Evolutionary conservation across 306 rosid species (phyloP).

Genomic region (Pyrus betulifolia): DNA sequence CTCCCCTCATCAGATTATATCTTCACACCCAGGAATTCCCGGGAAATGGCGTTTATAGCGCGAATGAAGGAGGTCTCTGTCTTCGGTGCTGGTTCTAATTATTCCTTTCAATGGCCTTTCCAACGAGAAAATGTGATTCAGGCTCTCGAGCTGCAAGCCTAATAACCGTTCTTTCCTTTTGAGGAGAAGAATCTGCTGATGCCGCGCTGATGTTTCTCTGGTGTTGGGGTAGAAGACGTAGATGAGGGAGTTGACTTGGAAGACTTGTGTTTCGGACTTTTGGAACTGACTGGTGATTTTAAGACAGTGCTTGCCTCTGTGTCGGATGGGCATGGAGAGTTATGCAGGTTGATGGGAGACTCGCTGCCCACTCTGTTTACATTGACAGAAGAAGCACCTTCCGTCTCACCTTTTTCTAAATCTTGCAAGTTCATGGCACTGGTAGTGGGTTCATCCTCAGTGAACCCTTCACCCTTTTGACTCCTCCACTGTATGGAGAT

Average conservation of each 20-base stretch:
- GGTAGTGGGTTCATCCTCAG: conserved; percentile 43
- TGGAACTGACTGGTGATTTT: conserved; percentile 45
- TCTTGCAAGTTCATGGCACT: conserved; percentile 43
- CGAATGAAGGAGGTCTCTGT: conserved; percentile 11
- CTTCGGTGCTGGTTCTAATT: conserved; percentile 31
- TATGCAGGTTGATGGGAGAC: conserved; percentile 48
- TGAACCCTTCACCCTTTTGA: conserved; percentile 40
- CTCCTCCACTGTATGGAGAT: conserved; percentile 41
- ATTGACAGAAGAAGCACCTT: conserved; percentile 31
- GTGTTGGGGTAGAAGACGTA: conserved; percentile 64
- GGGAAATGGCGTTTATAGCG: conserved; percentile 26
- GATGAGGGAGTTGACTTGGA: conserved; percentile 73
- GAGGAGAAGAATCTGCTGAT: conserved; percentile 95
- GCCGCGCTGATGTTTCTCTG: conserved; percentile 79
- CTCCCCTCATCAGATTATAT: conserved; percentile 17
- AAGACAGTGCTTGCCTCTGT: conserved; percentile 43
- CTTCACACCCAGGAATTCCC: conserved; percentile 28
- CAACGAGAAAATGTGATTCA: conserved; percentile 13
- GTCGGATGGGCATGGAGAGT: conserved; percentile 54
- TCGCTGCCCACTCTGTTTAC: conserved; percentile 41
- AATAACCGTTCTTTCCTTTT: conserved; percentile 60
- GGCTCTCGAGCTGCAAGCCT: conserved; percentile 37
- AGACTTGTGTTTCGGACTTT: conserved; percentile 53
- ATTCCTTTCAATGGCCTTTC: conserved; percentile 17
- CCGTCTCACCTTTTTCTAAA: conserved; percentile 42